Percentiles rank a stretch among this genome's conserved stretches.
These are phyloP conservation scores for Gossypium lobatum DNA, from an alignment of 441 rosid genomes.

Conservation along the genomic window DNA sequence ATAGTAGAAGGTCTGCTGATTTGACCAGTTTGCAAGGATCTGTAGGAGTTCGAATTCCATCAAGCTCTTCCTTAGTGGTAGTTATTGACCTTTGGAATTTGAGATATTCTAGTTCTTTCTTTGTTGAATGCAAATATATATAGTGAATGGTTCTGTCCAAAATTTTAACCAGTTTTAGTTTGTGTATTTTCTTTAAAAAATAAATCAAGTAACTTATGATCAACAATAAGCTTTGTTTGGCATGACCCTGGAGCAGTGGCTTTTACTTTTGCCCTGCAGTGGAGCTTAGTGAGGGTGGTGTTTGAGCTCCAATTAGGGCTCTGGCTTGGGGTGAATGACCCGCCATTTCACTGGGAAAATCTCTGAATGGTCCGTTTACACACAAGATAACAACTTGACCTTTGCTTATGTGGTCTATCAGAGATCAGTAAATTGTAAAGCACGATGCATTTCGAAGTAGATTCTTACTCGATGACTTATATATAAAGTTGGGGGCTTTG, in stretches of 20 bases:
- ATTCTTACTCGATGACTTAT: neutral
- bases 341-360: too few relatives aligned
- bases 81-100: constrained; percentile 13
- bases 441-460: neutral
- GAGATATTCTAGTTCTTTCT: neutral
- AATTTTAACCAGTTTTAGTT: neutral
- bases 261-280: neutral
- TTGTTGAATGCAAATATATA: constrained; percentile 5
- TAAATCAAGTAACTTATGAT: neutral
- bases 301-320: neutral
- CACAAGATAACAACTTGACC: neutral
- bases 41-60: constrained; percentile 34
- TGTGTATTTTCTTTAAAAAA: neutral
- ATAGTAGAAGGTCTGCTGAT: constrained; percentile 32
- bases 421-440: neutral
- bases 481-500: neutral
- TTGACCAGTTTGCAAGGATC: constrained; percentile 34
- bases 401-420: neutral
- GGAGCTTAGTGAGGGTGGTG: neutral
- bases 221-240: neutral
- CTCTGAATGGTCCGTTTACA: too few relatives aligned
- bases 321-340: too few relatives aligned
- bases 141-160: neutral
- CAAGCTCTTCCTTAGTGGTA: constrained; percentile 55
- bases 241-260: neutral